Percentiles rank a stretch among this genome's conserved stretches.
phyloP scores from a whole-genome alignment of 768 basidiomycete species.

The Trametes cinnabarina region DNA sequence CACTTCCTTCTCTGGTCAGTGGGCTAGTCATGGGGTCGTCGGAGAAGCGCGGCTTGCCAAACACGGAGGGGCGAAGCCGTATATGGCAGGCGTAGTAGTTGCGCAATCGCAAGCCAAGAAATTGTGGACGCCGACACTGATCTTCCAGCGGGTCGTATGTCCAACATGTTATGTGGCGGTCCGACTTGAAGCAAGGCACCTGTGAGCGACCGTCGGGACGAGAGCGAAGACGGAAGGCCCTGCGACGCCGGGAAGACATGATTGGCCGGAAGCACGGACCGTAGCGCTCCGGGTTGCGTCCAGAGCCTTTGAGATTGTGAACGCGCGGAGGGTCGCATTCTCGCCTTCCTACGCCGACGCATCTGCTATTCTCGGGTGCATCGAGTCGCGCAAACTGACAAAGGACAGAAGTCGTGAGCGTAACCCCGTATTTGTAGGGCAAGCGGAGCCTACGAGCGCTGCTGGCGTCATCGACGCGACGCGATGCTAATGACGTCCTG shows the following conservation, averaged over 20 bases:
- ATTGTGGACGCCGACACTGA: neutral
- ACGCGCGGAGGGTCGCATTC: neutral
- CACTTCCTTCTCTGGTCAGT: slow-evolving; percentile 1
- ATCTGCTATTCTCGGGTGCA: too few relatives aligned
- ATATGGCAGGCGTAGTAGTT: slow-evolving; percentile 10
- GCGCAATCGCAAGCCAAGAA: neutral
- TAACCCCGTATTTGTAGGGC: too few relatives aligned
- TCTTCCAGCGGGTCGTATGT: neutral
- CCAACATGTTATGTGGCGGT: too few relatives aligned
- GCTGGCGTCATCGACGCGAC: neutral
- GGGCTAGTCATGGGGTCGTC: slow-evolving; percentile 9
- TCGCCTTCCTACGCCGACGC: too few relatives aligned
- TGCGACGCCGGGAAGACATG: neutral
- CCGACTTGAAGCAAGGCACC: too few relatives aligned
- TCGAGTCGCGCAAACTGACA: too few relatives aligned
- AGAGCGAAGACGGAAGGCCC: neutral
- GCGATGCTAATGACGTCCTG: slow-evolving; percentile 12
- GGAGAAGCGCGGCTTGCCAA: neutral
- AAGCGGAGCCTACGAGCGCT: neutral
- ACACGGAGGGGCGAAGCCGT: neutral
- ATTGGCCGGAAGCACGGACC: neutral
- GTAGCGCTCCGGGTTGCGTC: neutral
- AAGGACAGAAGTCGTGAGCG: too few relatives aligned
- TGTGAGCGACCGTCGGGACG: too few relatives aligned
- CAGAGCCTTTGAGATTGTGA: neutral